These are phyloP conservation scores for Penicillium oxalicum DNA, from an alignment of 2,329 filamentous ascomycete species.

Conservation along the genomic window DNA sequence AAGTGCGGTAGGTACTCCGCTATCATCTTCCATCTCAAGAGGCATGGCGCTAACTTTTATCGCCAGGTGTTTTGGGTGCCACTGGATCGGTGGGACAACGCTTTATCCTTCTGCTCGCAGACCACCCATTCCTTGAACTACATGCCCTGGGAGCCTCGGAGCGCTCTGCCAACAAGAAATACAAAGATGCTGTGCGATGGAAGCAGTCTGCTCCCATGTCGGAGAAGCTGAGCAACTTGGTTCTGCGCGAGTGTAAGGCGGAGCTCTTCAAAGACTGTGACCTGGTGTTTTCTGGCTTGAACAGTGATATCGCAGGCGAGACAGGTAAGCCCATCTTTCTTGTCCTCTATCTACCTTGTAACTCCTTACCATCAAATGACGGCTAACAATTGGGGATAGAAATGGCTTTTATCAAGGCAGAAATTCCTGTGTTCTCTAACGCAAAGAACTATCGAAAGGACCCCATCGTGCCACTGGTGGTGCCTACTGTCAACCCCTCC, in stretches of 20 bases:
- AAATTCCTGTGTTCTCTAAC: conserved; percentile 92
- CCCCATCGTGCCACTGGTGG: conserved; percentile 83
- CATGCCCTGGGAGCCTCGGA: conserved; percentile 86
- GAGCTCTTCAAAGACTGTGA: conserved; percentile 84
- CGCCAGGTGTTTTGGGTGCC: conserved; percentile 69
- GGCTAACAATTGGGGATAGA: conserved; percentile 47
- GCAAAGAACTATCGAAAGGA: conserved; percentile 95
- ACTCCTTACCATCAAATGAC: not conserved
- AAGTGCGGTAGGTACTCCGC: conserved; percentile 32
- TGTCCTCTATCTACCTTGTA: not conserved
- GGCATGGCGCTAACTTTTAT: conserved; percentile 11
- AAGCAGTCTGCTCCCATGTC: conserved; percentile 85
- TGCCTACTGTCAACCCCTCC: conserved; percentile 86
- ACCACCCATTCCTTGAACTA: conserved; percentile 80
- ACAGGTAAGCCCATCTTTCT: conserved; percentile 56
- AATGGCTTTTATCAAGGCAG: conserved; percentile 80
- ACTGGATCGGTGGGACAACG: conserved; percentile 93
- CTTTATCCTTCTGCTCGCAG: conserved; percentile 84
- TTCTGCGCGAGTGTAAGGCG: conserved; percentile 79
- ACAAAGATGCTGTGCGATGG: conserved; percentile 90
- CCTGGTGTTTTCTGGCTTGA: conserved; percentile 85
- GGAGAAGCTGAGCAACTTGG: conserved; percentile 65
- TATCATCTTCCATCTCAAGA: not conserved
- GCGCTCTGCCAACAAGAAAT: conserved; percentile 85
- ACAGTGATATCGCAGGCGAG: conserved; percentile 86